Conservation (phyloP, 1,139 yeast species). For the Scheffersomyces cryptocercus region DNA sequence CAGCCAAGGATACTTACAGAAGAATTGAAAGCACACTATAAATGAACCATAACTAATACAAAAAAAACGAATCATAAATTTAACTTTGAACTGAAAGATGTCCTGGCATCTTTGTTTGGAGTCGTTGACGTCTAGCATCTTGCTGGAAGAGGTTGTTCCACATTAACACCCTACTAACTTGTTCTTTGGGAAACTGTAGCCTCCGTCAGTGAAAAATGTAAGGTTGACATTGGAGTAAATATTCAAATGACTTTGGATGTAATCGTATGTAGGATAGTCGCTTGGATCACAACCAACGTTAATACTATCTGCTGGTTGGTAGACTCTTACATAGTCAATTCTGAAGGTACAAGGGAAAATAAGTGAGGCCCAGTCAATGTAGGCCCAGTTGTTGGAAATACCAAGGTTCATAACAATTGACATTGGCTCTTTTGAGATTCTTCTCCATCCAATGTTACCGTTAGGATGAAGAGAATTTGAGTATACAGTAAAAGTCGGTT, state of each 20-base stretch:
- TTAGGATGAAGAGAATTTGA: conserved; percentile 72
- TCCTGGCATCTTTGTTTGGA: too few relatives aligned
- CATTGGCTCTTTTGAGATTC: conserved; percentile 85
- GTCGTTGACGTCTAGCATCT: too few relatives aligned
- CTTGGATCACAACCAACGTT: conserved; percentile 74
- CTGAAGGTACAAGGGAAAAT: conserved; percentile 67
- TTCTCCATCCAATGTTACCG: conserved; percentile 79
- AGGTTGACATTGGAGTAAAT: conserved; percentile 65
- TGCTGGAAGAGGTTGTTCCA: too few relatives aligned
- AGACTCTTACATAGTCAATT: conserved; percentile 75
- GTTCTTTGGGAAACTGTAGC: conserved; percentile 62
- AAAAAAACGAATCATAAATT: too few relatives aligned
- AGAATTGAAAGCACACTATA: too few relatives aligned
- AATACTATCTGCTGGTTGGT: conserved; percentile 60
- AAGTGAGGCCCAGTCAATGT: conserved; percentile 74
- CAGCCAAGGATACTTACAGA: too few relatives aligned
- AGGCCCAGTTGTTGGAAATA: conserved; percentile 79
- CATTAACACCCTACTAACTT: conserved; percentile 25
- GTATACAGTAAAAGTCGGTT: conserved; percentile 62
- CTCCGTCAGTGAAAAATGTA: conserved; percentile 68
- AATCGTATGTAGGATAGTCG: conserved; percentile 71
- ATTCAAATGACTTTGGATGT: conserved; percentile 61
- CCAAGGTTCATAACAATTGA: conserved; percentile 76
- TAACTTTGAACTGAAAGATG: too few relatives aligned
- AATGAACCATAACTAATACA: too few relatives aligned